These are phyloP conservation scores for Lachancea waltii DNA, from an alignment of 805 yeast species.

Conservation along the genomic window DNA sequence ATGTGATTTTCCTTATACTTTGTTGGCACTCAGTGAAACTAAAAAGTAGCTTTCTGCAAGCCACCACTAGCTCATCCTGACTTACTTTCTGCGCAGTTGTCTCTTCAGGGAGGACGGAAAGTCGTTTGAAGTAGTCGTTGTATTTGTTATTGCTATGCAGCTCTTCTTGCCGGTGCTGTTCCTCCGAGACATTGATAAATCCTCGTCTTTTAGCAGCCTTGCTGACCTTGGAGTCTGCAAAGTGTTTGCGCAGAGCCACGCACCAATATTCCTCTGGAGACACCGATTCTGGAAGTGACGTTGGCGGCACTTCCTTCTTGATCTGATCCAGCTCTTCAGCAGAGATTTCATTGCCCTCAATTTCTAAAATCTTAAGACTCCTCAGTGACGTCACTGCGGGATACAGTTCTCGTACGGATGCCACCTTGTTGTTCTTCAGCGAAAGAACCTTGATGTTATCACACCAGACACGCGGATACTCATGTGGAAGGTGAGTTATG, in stretches of 20 bases:
- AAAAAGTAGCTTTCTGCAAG: slow-evolving; percentile 54
- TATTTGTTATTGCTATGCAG: slow-evolving; percentile 37
- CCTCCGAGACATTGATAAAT: slow-evolving; percentile 35
- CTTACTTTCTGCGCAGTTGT: slow-evolving; percentile 18
- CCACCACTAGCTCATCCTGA: slow-evolving; percentile 30
- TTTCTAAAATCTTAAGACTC: slow-evolving; percentile 50
- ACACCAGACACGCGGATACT: slow-evolving; percentile 35
- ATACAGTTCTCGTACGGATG: slow-evolving; percentile 40
- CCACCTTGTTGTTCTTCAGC: slow-evolving; percentile 51
- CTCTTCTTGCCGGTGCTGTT: slow-evolving; percentile 15
- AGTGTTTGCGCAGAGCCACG: slow-evolving; percentile 26
- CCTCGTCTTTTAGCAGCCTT: slow-evolving; percentile 75
- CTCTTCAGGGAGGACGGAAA: slow-evolving; percentile 57
- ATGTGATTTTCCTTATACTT: slow-evolving; percentile 48
- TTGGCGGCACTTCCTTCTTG: slow-evolving; percentile 32
- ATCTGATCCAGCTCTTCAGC: slow-evolving; percentile 42
- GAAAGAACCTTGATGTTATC: slow-evolving; percentile 50
- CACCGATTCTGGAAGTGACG: slow-evolving; percentile 36
- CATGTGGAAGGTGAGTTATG: slow-evolving; percentile 43
- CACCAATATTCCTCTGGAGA: slow-evolving; percentile 35
- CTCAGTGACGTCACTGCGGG: slow-evolving; percentile 45
- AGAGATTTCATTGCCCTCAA: slow-evolving; percentile 52
- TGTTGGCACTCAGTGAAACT: slow-evolving; percentile 61
- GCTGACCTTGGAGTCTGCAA: slow-evolving; percentile 30
- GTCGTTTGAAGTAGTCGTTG: slow-evolving; percentile 57